A percentile compares a stretch with the other conserved stretches of the same genome.
Evolutionary conservation across 2,329 filamentous ascomycete species (phyloP).

Genomic region (Botrytis hyacinthi): DNA sequence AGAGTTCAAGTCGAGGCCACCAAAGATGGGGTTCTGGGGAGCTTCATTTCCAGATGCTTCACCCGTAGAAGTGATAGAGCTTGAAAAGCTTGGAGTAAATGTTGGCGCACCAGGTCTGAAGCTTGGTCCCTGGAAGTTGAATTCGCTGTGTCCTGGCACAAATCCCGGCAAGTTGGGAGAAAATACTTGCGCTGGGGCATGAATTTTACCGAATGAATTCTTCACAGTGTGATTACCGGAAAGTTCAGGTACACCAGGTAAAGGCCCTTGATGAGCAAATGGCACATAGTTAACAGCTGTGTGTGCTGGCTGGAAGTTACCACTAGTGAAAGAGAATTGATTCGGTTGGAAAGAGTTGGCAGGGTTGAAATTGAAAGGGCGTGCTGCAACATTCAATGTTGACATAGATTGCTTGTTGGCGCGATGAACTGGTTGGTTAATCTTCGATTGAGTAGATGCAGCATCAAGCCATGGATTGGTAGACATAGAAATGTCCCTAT

Average conservation of each 20-base stretch:
- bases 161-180: slow-evolving; percentile 48
- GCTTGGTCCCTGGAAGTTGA: slow-evolving; percentile 68
- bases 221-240: slow-evolving; percentile 34
- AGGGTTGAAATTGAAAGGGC: slow-evolving; percentile 77
- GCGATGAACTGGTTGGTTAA: slow-evolving; percentile 54
- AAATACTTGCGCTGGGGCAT: slow-evolving; percentile 57
- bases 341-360: slow-evolving; percentile 48
- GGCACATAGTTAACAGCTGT: slow-evolving; percentile 26
- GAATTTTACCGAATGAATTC: slow-evolving; percentile 53
- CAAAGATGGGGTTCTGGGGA: slow-evolving; percentile 58
- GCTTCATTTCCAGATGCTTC: slow-evolving; percentile 46
- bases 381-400: slow-evolving; percentile 83
- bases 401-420: slow-evolving; percentile 67
- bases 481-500: slow-evolving; percentile 53
- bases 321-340: slow-evolving; percentile 51
- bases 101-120: slow-evolving; percentile 75
- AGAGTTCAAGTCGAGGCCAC: slow-evolving; percentile 62
- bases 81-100: slow-evolving; percentile 62
- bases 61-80: slow-evolving; percentile 49
- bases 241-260: slow-evolving; percentile 40
- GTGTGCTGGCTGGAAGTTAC: slow-evolving; percentile 46
- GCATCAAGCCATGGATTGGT: slow-evolving; percentile 65
- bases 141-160: slow-evolving; percentile 62
- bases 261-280: slow-evolving; percentile 32
- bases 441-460: slow-evolving; percentile 43